A percentile compares a stretch with the other conserved stretches of the same genome.
Conservation (phyloP, 2,329 filamentous ascomycete species). For the Zasmidium cellare region DNA sequence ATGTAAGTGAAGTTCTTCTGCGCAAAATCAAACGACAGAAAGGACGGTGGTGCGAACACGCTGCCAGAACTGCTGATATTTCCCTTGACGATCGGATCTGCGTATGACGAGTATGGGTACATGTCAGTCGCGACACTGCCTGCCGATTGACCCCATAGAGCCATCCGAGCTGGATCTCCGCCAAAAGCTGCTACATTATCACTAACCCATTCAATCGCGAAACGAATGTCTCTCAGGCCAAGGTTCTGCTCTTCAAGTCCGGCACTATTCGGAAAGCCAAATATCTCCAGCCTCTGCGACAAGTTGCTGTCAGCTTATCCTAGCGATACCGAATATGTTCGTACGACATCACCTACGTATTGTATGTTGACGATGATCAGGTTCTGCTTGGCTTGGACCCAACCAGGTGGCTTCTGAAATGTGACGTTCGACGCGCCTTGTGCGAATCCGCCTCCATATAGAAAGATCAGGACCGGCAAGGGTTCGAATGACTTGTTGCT, state of each 20-base stretch:
- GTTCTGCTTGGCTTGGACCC: constrained; percentile 27
- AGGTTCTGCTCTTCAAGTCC: constrained; percentile 5
- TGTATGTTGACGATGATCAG: constrained; percentile 41
- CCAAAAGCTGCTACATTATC: constrained; percentile 6
- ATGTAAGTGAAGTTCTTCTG: neutral
- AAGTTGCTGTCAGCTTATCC: neutral
- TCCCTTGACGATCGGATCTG: neutral
- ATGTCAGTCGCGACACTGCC: neutral
- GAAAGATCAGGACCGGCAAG: neutral
- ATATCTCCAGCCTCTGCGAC: neutral
- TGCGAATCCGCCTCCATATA: neutral
- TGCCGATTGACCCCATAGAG: neutral
- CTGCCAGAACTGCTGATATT: neutral
- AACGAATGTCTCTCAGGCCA: constrained; percentile 3
- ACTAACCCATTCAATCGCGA: constrained; percentile 5
- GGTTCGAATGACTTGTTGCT: neutral
- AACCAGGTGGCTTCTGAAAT: neutral
- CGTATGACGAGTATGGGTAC: neutral
- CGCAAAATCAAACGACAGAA: neutral
- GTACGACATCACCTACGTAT: neutral
- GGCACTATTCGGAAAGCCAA: constrained; percentile 3
- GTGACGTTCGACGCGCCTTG: neutral
- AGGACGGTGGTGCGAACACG: neutral
- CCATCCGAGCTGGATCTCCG: neutral
- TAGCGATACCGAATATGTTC: too few relatives aligned